Base-by-base conservation (phyloP, 2,329 filamentous ascomycete species). In the Fusarium sp. region DNA sequence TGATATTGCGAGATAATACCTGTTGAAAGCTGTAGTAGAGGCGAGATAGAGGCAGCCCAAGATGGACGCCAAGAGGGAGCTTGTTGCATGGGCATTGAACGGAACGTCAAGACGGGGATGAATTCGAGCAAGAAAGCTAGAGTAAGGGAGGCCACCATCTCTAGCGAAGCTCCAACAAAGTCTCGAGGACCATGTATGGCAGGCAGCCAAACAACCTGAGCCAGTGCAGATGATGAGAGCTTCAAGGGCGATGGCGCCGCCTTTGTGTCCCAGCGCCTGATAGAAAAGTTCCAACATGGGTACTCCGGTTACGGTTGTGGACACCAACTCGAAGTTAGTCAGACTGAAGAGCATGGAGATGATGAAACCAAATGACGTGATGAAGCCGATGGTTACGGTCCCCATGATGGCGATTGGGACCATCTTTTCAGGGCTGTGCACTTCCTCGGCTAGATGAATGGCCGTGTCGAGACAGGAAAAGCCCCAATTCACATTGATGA, bases 121-220 rank as follows among this genome's bases (percentile, higher is more conserved):
- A 5, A 54, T 20, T 8, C 24, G 35, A 4, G 29, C 29, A 2
- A 67, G 45, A 22, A 54, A 35, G 4, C 5, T 38, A 3, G 67
- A 70, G 6, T 24, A 45, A 16, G 67, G 67, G 4, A 70, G 40
- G 10, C 67, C 67, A 3, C 61, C 56, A n/a, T 70, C 67, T 67
- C 67, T 34, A 5, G 67, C 59, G 47, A 70, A 70, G 6, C 58
- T 63, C 67, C 67, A 70, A 24, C 67, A 70, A 11, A 70, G 34
- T n/a, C 67, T 27, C 20, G 67, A 45, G 29, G 57, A 50, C 59
- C 64, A 70, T 24, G 67, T 70, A 24, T 70, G 67, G 11, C 50
- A 67, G 22, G 67, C 67, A 61, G 40, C 50, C 16, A 70, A 47
- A 38, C 64, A 70, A n/a, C 67, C 64, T 10, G 34, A 35, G 13